Base-by-base conservation (phyloP, 163 green algal genomes). In the Chloromonas sp. region DNA sequence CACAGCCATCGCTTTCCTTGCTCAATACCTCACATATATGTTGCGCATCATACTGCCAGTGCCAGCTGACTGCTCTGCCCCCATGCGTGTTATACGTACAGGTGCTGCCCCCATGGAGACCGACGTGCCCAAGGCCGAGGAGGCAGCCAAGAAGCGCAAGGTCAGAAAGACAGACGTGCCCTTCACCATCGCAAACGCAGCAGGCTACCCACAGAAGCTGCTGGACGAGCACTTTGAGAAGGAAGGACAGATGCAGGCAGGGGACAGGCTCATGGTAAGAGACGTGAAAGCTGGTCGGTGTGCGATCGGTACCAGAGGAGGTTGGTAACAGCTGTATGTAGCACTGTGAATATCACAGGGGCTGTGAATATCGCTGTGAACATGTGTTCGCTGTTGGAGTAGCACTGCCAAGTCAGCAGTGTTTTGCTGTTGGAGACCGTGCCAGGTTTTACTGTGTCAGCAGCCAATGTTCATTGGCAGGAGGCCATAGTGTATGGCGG, bases 81-180 rank as follows among this genome's bases (percentile, higher is more conserved):
- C 66, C 11, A 76, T 76, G 66, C 5, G 66, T 76, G 5, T 11
- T 36, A 36, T 59, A 2, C 71, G 11, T 59, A 14, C 71, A 79
- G 71, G 11, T 3, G 11, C 71, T 11, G 71, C 71, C 2, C 11
- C 71, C 71, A 36, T 79, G 71, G 66, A 74, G 66, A 74, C 71
- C 58, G 71, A 36, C 14, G 71, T 14, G 13, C 13, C 71, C 71
- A 79, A 58, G 11, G 14, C 11, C 5, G 71, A 60, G 60, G 60
- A 74, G 60, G 15, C 81, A 3, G 81, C 87, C 70, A 94, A 91
- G 84, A 96, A 95, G 87, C 91, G 92, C 84, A 88, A 88, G 8
- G 92, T 92, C 14, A 97, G 94, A 90, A 96, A 95, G 89, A 90
- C 82, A 3, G 86, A 93, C 58, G 92, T 98, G 81, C 87, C 91